These are phyloP conservation scores for Neurospora terricola DNA, from an alignment of 495 filamentous ascomycete genomes.

Conservation along the genomic window DNA sequence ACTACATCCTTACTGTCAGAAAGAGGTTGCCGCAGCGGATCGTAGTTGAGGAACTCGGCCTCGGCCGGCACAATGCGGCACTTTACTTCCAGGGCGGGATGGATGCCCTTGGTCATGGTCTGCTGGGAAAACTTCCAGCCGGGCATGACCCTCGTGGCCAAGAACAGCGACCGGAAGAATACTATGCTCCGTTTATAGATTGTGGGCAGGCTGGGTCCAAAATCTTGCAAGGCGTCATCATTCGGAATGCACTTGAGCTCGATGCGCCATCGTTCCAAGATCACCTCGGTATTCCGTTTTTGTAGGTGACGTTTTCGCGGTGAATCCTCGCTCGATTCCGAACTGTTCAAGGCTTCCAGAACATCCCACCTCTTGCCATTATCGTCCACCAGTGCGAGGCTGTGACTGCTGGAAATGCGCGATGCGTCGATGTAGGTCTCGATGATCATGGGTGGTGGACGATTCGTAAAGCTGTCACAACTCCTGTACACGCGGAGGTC, in stretches of 20 bases:
- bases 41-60: conserved; percentile 38
- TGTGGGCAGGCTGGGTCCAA: conserved; percentile 64
- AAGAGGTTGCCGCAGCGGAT: conserved; percentile 63
- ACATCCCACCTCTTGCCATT: conserved; percentile 90
- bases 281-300: conserved; percentile 50
- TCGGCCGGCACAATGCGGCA: conserved; percentile 65
- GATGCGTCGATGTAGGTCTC: conserved; percentile 82
- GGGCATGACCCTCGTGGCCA: conserved; percentile 72
- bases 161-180: conserved; percentile 85
- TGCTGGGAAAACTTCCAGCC: conserved; percentile 76
- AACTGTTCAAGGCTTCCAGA: conserved; percentile 63
- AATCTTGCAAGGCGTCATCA: conserved; percentile 46
- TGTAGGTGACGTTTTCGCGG: conserved; percentile 21
- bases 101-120: conserved; percentile 53
- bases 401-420: conserved; percentile 74
- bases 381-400: conserved; percentile 76
- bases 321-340: conserved; percentile 44
- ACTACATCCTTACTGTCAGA: conserved; percentile 58
- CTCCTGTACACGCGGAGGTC: conserved; percentile 70
- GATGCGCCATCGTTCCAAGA: conserved; percentile 85
- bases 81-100: conserved; percentile 58
- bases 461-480: conserved; percentile 63
- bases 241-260: conserved; percentile 52
- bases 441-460: conserved; percentile 78
- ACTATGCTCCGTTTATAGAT: conserved; percentile 95